Conservation (phyloP, 2,329 filamentous ascomycete species). For the Bipolaris oryzae region DNA sequence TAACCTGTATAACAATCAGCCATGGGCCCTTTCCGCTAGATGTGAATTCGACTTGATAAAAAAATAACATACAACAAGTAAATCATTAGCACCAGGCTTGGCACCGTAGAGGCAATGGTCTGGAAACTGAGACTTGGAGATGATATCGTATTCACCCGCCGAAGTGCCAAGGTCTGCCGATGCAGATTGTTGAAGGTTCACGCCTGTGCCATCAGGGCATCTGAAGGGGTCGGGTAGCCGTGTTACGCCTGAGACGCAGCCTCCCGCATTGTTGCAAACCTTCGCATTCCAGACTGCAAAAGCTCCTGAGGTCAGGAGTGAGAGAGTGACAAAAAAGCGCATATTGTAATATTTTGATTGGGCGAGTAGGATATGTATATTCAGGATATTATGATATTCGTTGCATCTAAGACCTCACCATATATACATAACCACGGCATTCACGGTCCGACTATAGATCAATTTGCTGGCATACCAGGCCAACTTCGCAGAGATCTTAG, state of each 20-base stretch:
- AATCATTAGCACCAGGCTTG: not conserved
- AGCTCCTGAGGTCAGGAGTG: not conserved
- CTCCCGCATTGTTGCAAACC: not conserved
- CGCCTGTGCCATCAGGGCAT: not conserved
- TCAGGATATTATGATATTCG: no score
- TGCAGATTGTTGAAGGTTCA: not conserved
- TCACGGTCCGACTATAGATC: no score
- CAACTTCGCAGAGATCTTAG: no score
- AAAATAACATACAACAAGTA: not conserved
- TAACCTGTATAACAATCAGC: not conserved
- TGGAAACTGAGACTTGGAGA: not conserved
- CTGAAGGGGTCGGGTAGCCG: not conserved
- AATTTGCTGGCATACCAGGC: no score
- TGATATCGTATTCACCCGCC: not conserved
- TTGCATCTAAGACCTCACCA: no score
- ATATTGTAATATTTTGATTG: not conserved
- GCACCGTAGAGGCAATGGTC: not conserved
- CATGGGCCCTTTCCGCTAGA: not conserved
- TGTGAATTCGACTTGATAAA: not conserved
- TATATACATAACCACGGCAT: no score
- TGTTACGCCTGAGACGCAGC: not conserved
- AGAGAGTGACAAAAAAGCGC: not conserved
- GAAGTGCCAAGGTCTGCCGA: not conserved
- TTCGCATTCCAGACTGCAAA: not conserved
- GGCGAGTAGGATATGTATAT: no score